A percentile compares a stretch with the other conserved stretches of the same genome.
Conservation (phyloP, 2,329 filamentous ascomycete species). For the Colletotrichum lindemuthianum region DNA sequence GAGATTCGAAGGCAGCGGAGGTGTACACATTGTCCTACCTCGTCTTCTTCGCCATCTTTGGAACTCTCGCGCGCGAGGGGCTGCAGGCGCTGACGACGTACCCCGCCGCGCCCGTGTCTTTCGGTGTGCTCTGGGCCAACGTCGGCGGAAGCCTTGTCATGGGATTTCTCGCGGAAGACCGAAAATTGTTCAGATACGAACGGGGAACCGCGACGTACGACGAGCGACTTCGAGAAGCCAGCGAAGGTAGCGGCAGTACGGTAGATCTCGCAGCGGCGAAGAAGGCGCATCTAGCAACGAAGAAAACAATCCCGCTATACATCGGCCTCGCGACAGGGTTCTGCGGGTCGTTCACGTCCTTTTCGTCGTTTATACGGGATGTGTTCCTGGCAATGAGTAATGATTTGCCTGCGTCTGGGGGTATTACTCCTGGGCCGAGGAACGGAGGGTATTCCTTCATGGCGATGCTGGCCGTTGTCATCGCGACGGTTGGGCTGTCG, state of each 20-base stretch:
- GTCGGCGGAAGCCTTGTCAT: conserved; percentile 83
- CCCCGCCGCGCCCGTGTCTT: conserved; percentile 78
- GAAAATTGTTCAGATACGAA: conserved; percentile 76
- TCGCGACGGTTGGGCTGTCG: conserved; percentile 77
- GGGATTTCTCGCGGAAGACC: conserved; percentile 86
- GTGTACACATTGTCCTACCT: conserved; percentile 83
- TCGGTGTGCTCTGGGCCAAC: conserved; percentile 86
- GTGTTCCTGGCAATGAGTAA: conserved; percentile 83
- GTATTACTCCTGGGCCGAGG: conserved; percentile 54
- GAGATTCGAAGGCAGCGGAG: conserved; percentile 63
- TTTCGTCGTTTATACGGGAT: conserved; percentile 87
- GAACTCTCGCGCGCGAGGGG: conserved; percentile 84
- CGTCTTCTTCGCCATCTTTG: conserved; percentile 84
- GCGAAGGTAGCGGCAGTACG: conserved; percentile 47
- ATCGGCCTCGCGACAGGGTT: conserved; percentile 88
- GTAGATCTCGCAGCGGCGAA: conserved; percentile 57
- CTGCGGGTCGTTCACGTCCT: conserved; percentile 90
- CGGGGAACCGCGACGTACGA: conserved; percentile 62
- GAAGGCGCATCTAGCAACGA: conserved; percentile 70
- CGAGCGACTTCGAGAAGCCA: conserved; percentile 46
- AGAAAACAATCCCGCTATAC: conserved; percentile 90
- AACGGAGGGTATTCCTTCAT: conserved; percentile 85
- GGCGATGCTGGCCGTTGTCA: conserved; percentile 79
- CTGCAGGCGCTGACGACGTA: conserved; percentile 83
- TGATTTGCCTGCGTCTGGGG: conserved; percentile 58